phyloP scores from a whole-genome alignment of 2,329 filamentous ascomycete genomes.

The Aureobasidium pullulans region DNA sequence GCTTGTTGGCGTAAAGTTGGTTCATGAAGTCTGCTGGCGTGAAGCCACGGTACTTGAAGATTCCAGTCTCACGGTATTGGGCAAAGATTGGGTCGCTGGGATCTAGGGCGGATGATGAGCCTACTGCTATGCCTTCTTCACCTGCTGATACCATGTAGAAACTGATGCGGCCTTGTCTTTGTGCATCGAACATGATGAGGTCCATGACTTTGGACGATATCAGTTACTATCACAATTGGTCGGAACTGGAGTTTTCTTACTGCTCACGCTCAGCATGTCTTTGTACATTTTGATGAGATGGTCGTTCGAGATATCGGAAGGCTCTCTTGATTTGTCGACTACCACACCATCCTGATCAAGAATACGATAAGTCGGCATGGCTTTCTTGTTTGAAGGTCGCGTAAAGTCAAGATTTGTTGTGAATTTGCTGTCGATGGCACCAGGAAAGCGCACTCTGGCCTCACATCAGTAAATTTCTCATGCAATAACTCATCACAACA shows the following conservation, averaged over 20 bases:
- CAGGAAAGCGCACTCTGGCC: conserved; percentile 64
- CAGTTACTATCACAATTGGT: not conserved
- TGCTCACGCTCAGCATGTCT: conserved; percentile 50
- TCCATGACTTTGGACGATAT: conserved; percentile 65
- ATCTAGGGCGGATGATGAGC: conserved; percentile 75
- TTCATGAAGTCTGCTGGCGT: conserved; percentile 86
- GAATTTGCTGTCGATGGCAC: conserved; percentile 92
- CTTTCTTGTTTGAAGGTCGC: conserved; percentile 60
- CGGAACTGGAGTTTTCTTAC: not conserved
- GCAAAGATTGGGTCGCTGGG: conserved; percentile 85
- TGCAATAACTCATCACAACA: conserved; percentile 17
- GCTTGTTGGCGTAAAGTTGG: conserved; percentile 81
- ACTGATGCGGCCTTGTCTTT: conserved; percentile 83
- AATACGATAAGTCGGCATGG: conserved; percentile 85
- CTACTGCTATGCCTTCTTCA: conserved; percentile 89
- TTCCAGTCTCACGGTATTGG: conserved; percentile 89
- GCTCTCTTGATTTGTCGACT: conserved; percentile 63
- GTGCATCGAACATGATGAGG: conserved; percentile 94
- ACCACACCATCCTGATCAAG: conserved; percentile 83
- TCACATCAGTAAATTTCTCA: not conserved
- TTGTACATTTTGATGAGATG: conserved; percentile 56
- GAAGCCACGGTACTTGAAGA: conserved; percentile 85
- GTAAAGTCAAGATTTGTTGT: conserved; percentile 73
- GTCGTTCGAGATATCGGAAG: conserved; percentile 56
- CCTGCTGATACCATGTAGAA: conserved; percentile 97